Percentiles rank a stretch among this genome's conserved stretches.
Conservation (phyloP, 2,329 filamentous ascomycete genomes). For the Fusarium phyllophilum region DNA sequence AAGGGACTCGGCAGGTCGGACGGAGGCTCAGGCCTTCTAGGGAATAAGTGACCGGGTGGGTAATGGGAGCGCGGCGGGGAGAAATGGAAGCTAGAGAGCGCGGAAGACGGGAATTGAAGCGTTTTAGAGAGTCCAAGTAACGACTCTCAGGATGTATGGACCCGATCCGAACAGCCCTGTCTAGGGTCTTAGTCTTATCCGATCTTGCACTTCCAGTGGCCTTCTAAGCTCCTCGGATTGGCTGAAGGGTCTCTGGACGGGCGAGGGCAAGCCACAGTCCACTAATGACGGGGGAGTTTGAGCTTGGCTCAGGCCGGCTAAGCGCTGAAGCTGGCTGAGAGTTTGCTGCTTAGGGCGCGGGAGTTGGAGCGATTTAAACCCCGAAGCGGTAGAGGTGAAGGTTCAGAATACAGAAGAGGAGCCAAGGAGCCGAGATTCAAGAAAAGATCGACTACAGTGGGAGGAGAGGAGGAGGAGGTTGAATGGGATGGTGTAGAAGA, state of each 20-base stretch:
- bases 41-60: conserved; percentile 20
- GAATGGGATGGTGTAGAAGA: conserved; percentile 2
- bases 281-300: conserved; percentile 19
- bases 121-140: conserved; percentile 20
- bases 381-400: conserved; percentile 16
- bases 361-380: conserved; percentile 23
- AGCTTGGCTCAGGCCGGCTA: conserved; percentile 15
- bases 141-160: neutral
- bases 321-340: conserved; percentile 17
- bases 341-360: conserved; percentile 31
- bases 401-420: conserved; percentile 4
- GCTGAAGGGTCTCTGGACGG: neutral
- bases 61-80: conserved; percentile 13
- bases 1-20: conserved; percentile 9
- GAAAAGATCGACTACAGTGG: conserved; percentile 14
- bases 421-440: conserved; percentile 22
- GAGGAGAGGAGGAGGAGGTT: neutral
- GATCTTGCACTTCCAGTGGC: conserved; percentile 20
- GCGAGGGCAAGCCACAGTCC: conserved; percentile 27
- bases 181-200: conserved; percentile 30
- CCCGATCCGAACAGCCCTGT: conserved; percentile 21
- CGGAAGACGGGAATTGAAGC: conserved; percentile 35
- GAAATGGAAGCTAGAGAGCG: conserved; percentile 22
- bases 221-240: conserved; percentile 16
- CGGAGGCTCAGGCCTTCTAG: conserved; percentile 17